Evolutionary conservation across 2,329 filamentous ascomycete genomes (phyloP).

Genomic region (Aspergillus terreus): DNA sequence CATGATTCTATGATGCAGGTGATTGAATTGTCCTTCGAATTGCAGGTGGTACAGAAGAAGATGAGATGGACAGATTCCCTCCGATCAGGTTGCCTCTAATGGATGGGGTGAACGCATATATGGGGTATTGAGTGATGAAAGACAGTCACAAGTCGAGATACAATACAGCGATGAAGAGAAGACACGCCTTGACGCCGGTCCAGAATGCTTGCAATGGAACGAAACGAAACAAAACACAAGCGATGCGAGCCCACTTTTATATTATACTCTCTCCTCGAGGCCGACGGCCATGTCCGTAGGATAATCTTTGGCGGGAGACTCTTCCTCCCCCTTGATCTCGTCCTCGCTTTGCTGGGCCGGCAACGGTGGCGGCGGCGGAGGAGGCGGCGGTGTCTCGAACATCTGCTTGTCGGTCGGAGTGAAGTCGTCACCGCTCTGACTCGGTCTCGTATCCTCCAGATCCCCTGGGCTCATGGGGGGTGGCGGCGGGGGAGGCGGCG

Average conservation of each 20-base stretch:
- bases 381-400: constrained; percentile 23
- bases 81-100: not conserved
- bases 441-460: constrained; percentile 13
- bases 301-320: constrained; percentile 5
- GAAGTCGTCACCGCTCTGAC: constrained; percentile 16
- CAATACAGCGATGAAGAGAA: constrained; percentile 8
- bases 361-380: constrained; percentile 32
- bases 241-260: not conserved
- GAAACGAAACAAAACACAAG: not conserved
- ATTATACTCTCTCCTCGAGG: constrained; percentile 22
- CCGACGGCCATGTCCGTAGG: constrained; percentile 7
- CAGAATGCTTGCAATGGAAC: constrained; percentile 9
- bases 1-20: too few relatives aligned
- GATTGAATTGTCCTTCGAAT: too few relatives aligned
- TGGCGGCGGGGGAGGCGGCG: constrained; percentile 29
- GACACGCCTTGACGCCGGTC: constrained; percentile 8
- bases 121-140: constrained; percentile 4
- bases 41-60: too few relatives aligned
- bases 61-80: not conserved
- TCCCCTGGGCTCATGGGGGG: constrained; percentile 20
- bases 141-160: constrained; percentile 4
- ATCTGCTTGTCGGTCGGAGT: constrained; percentile 17
- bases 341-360: constrained; percentile 20
- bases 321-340: constrained; percentile 3
- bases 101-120: not conserved